A percentile compares a stretch with the other conserved stretches of the same genome.
These are phyloP conservation scores for Microdochium nivale DNA, from an alignment of 2,329 filamentous ascomycete genomes.

Conservation along the genomic window DNA sequence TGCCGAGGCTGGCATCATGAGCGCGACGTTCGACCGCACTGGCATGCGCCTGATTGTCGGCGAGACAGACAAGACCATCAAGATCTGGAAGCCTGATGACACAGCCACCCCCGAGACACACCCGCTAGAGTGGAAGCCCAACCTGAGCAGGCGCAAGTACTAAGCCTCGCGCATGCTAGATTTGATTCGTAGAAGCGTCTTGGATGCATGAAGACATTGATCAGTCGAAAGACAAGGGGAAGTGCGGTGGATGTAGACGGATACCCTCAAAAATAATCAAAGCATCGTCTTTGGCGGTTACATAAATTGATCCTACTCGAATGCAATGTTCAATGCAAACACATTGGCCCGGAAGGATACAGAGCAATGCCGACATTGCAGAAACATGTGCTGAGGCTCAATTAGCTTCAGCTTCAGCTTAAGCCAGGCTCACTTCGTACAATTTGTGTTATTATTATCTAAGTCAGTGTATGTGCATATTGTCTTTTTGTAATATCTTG, in stretches of 20 bases:
- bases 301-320: too few species aligned
- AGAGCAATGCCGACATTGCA: too few species aligned
- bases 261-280: neutral
- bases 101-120: slow-evolving; percentile 85
- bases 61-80: slow-evolving; percentile 96
- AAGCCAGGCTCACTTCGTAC: too few species aligned
- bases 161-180: slow-evolving; percentile 23
- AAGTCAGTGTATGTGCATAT: slow-evolving; percentile 3
- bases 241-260: neutral
- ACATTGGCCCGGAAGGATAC: too few species aligned
- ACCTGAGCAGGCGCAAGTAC: slow-evolving; percentile 67
- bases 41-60: slow-evolving; percentile 86
- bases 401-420: too few species aligned
- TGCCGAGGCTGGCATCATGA: slow-evolving; percentile 92
- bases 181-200: neutral
- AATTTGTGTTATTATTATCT: too few species aligned
- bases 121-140: slow-evolving; percentile 87
- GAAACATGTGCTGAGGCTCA: too few species aligned
- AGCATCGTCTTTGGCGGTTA: too few species aligned
- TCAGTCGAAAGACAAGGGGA: neutral
- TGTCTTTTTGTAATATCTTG: slow-evolving; percentile 2
- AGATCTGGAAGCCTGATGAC: slow-evolving; percentile 94
- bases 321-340: too few species aligned
- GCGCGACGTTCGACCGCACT: slow-evolving; percentile 83
- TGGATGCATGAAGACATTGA: neutral